Evolutionary conservation across 23 red algal species (phyloP).

Genomic region (Agarophyton chilense): DNA sequence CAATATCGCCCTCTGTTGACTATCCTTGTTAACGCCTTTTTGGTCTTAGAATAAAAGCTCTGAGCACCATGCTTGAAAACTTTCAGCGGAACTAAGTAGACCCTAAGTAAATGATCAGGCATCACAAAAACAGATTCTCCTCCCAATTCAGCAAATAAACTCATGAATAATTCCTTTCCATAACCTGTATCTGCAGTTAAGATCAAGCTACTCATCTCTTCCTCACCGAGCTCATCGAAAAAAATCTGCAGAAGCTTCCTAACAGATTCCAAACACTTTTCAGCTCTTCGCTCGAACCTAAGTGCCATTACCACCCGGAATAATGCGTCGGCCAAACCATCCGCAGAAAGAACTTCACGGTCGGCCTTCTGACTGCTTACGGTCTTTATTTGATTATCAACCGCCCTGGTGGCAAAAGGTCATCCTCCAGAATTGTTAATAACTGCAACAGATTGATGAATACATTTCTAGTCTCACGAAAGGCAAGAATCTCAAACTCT

Average conservation of each 20-base stretch:
- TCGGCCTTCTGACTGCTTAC: slow-evolving; percentile 33
- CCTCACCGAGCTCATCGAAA: neutral
- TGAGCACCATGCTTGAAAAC: no score
- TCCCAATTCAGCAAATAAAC: slow-evolving; percentile 11
- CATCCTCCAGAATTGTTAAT: slow-evolving; percentile 8
- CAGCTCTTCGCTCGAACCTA: slow-evolving; percentile 3
- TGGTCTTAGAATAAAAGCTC: no score
- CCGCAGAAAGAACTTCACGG: slow-evolving; percentile 18
- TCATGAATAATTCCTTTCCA: slow-evolving; percentile 9
- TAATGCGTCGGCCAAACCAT: slow-evolving; percentile 29
- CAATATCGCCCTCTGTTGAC: no score
- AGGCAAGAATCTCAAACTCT: slow-evolving; percentile 47
- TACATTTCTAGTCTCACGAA: slow-evolving; percentile 19
- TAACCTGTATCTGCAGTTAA: slow-evolving; percentile 30
- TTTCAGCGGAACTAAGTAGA: no score
- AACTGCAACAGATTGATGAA: neutral
- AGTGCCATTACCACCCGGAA: slow-evolving; percentile 5
- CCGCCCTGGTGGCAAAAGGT: slow-evolving; percentile 30
- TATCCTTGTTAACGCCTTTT: no score
- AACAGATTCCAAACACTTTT: slow-evolving; percentile 2
- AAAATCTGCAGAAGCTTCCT: slow-evolving; percentile 17
- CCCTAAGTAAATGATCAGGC: slow-evolving; percentile 29
- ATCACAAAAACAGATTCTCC: slow-evolving; percentile 38
- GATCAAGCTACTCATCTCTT: slow-evolving; percentile 18
- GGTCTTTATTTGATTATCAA: slow-evolving; percentile 37